Evolutionary conservation across 306 rosid species (phyloP), one percentile per base, ranked within the genome.

Genomic region (Oemleria cerasiformis): DNA sequence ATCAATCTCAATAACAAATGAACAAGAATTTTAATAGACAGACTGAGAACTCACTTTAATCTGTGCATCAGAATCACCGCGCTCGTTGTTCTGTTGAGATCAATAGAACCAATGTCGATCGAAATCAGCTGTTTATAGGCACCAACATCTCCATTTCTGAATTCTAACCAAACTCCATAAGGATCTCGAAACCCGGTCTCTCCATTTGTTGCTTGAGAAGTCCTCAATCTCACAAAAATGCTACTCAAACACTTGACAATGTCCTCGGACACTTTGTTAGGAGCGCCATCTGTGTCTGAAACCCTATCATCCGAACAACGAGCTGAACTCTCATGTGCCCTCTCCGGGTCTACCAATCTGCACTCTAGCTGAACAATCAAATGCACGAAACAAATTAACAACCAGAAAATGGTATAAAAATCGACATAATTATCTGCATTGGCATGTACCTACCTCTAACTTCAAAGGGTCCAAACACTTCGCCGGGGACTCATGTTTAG

Each of bases 201-300:
- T 73, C 79, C 78, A 70, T 69, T 82, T 50, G 74, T 71, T 42
- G 75, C 73, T 51, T 71, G 61, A 77, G 79, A 56, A 48, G 74
- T 78, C 77, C 82, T 79, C 77, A 88, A 68, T 81, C 87, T 80
- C 78, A 75, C 47, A 74, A 92, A 87, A 78, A 90, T 83, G 78
- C 77, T 80, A 36, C 84, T 84, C 63, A 93, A 86, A 49, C 96
- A 88, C 86, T 87, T 87, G 50, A 90, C 87, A 71, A 87, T 81
- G n/a, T 87, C 86, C 86, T 90, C 92, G 0, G 98, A 90, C 49
- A 90, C 74, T 81, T 78, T 85, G 69, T 85, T 92, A 10, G 97
- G 98, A 5, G 79, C 79, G 80, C 64, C 78, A 47, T 84, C 88
- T 43, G 78, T 67, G 68, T 82, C 88, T 67, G 63, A 47, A 8